These are phyloP conservation scores for Blastobotrys persicus DNA, from an alignment of 1,139 yeast species.

Conservation along the genomic window DNA sequence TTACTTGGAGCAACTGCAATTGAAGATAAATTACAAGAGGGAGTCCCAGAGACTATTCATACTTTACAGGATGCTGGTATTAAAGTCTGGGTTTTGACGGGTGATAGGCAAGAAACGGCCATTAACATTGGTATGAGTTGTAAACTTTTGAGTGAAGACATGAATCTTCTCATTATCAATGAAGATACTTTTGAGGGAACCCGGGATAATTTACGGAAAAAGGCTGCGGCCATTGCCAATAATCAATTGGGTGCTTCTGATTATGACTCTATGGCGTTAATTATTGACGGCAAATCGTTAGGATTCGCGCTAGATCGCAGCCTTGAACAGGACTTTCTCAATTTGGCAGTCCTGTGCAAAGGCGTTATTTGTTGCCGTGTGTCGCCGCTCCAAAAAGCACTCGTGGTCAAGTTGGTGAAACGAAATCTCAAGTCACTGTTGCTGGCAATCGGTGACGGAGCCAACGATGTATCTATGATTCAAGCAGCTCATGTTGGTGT, in stretches of 20 bases:
- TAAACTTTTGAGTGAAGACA: conserved; percentile 88
- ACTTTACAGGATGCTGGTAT: conserved; percentile 95
- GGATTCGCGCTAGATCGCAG: conserved; percentile 80
- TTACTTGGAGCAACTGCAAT: conserved; percentile 96
- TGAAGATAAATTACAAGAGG: conserved; percentile 96
- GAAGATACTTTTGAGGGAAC: conserved; percentile 81
- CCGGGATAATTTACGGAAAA: conserved; percentile 64
- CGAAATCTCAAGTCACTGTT: conserved; percentile 68
- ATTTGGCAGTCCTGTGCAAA: conserved; percentile 81
- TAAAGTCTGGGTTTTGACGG: conserved; percentile 95
- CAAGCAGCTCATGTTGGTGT: conserved; percentile 99
- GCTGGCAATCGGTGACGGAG: conserved; percentile 97
- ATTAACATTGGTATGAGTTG: conserved; percentile 98
- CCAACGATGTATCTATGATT: conserved; percentile 97
- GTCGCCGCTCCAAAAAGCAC: conserved; percentile 94
- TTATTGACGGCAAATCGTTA: conserved; percentile 91
- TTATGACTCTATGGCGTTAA: conserved; percentile 77
- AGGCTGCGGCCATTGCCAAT: conserved; percentile 71
- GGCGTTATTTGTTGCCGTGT: conserved; percentile 98
- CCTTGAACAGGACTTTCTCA: conserved; percentile 73
- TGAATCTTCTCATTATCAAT: conserved; percentile 86
- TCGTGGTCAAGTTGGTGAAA: conserved; percentile 89
- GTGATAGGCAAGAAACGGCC: conserved; percentile 99
- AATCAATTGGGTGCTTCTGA: conserved; percentile 45
- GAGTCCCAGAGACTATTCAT: conserved; percentile 96